phyloP scores from a whole-genome alignment of 164 flowering plant species.

The Magnolia officinalis region DNA sequence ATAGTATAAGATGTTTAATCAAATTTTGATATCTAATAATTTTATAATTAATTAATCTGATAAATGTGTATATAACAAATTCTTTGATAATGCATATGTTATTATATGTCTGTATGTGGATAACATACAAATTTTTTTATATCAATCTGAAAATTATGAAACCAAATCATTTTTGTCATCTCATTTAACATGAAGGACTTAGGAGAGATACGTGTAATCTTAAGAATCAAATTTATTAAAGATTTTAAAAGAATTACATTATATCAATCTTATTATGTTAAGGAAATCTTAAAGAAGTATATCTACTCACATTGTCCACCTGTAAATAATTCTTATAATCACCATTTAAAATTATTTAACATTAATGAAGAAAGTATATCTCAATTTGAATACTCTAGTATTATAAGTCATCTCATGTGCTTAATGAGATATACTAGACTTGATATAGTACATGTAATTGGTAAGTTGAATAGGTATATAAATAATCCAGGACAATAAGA shows the following conservation, averaged over 20 bases:
- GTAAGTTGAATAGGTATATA: neutral
- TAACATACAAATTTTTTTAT: neutral
- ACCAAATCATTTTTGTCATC: too few relatives aligned
- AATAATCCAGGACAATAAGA: neutral
- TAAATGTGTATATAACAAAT: neutral
- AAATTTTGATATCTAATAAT: neutral
- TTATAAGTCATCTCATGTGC: neutral
- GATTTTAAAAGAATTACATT: neutral
- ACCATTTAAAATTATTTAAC: neutral
- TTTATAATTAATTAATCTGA: neutral
- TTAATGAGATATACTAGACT: neutral
- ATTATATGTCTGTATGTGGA: conserved; percentile 1
- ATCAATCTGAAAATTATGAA: neutral
- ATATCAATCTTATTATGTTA: neutral
- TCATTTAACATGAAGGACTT: too few relatives aligned
- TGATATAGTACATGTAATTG: too few relatives aligned
- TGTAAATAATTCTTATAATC: neutral
- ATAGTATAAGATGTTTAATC: too few relatives aligned
- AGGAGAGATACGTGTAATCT: too few relatives aligned
- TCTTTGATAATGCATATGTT: too few relatives aligned
- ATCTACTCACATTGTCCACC: neutral
- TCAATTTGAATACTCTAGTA: neutral
- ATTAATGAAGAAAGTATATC: neutral
- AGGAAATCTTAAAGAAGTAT: neutral
- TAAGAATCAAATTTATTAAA: too few relatives aligned